These are phyloP conservation scores for Lanmaoa rubissima DNA, from an alignment of 768 basidiomycete species.

Conservation along the genomic window DNA sequence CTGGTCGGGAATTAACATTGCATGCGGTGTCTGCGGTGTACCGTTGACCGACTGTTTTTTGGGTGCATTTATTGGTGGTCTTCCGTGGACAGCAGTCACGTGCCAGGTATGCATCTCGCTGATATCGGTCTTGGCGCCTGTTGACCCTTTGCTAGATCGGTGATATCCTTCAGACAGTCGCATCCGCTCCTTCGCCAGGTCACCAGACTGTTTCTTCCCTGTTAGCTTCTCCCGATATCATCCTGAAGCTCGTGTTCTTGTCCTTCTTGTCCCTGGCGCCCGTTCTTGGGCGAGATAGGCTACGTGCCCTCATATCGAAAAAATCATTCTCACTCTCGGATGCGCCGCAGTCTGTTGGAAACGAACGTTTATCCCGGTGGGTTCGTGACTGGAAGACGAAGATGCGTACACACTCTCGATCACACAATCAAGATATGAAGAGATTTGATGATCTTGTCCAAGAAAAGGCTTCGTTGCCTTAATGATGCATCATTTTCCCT, in stretches of 20 bases:
- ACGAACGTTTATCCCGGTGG: conserved; percentile 49
- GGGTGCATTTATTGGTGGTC: conserved; percentile 77
- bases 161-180: conserved; percentile 83
- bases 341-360: conserved; percentile 17
- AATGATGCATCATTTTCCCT: conserved; percentile 15
- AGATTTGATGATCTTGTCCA: conserved; percentile 51
- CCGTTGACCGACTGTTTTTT: conserved; percentile 69
- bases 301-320: conserved; percentile 54
- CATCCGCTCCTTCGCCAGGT: conserved; percentile 64
- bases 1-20: conserved; percentile 97
- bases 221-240: conserved; percentile 78
- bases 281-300: conserved; percentile 69
- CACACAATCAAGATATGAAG: conserved; percentile 46
- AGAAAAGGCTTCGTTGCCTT: conserved; percentile 46
- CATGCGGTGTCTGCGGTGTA: conserved; percentile 90
- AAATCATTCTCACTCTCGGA: conserved; percentile 18
- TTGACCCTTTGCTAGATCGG: conserved; percentile 56
- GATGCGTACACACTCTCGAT: conserved; percentile 53
- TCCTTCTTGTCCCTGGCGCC: conserved; percentile 86
- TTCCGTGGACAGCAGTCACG: conserved; percentile 91
- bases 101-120: conserved; percentile 61
- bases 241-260: conserved; percentile 79
- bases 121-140: conserved; percentile 14
- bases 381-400: conserved; percentile 67
- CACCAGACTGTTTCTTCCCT: conserved; percentile 81